Percentiles rank a stretch among this genome's conserved stretches.
phyloP scores from a whole-genome alignment of 306 rosid species.

The Fragaria iinumae region DNA sequence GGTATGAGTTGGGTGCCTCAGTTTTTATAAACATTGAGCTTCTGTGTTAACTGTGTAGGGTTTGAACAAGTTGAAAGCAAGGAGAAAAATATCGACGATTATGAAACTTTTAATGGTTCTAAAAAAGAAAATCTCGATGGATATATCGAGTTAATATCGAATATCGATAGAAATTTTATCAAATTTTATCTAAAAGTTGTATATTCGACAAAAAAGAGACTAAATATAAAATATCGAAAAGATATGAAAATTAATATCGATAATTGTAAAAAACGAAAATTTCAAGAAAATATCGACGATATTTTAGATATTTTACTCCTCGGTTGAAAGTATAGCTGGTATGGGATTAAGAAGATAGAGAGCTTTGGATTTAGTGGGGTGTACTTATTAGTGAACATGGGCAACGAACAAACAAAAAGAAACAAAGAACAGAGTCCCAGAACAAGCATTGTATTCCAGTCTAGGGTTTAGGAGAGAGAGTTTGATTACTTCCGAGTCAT shows the following conservation, averaged over 20 bases:
- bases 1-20: background rate
- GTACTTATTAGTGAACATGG: conserved; percentile 16
- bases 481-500: background rate
- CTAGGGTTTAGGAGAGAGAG: background rate
- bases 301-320: too few species aligned
- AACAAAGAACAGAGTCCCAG: conserved; percentile 17
- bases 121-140: too few species aligned
- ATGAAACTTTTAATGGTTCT: too few species aligned
- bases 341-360: conserved; percentile 10
- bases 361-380: conserved; percentile 9
- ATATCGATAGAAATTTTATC: too few species aligned
- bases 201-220: too few species aligned
- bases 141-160: too few species aligned
- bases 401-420: conserved; percentile 16
- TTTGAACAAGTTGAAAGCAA: background rate
- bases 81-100: too few species aligned
- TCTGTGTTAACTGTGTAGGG: background rate
- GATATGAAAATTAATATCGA: too few species aligned
- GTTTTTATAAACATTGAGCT: conserved; percentile 7
- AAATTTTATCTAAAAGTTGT: too few species aligned
- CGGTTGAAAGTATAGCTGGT: background rate
- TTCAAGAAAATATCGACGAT: too few species aligned
- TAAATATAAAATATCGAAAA: too few species aligned
- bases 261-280: too few species aligned
- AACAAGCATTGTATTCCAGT: background rate